Conservation (phyloP, 129 eudicot species). For the Helianthus annuus region DNA sequence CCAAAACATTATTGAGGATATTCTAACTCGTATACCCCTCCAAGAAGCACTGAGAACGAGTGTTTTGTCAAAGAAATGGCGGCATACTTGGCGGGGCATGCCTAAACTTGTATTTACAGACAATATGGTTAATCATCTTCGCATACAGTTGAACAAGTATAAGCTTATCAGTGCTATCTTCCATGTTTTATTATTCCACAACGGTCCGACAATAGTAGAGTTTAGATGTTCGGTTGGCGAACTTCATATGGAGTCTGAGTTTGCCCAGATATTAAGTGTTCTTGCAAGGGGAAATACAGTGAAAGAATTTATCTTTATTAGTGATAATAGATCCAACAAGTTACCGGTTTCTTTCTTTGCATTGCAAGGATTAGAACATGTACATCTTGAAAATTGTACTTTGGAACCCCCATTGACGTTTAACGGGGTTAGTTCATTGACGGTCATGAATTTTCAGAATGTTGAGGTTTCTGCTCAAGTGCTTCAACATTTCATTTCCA, state of each 20-base stretch:
- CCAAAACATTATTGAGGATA: too few relatives aligned
- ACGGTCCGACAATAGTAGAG: slow-evolving; percentile 16
- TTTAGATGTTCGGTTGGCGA: not conserved
- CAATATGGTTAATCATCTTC: too few relatives aligned
- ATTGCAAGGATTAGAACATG: slow-evolving; percentile 13
- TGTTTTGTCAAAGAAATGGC: too few relatives aligned
- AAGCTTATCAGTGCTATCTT: slow-evolving; percentile 12
- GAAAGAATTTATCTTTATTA: slow-evolving; percentile 7
- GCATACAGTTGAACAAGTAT: not conserved
- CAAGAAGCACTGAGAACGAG: too few relatives aligned
- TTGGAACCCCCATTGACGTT: slow-evolving; percentile 20
- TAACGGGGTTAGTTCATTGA: slow-evolving; percentile 21
- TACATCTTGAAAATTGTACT: not conserved
- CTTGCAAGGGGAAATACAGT: slow-evolving; percentile 24
- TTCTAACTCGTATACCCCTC: too few relatives aligned
- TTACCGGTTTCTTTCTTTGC: slow-evolving; percentile 29
- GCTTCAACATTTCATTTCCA: slow-evolving; percentile 19
- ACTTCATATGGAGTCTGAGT: not conserved
- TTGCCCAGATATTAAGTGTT: not conserved
- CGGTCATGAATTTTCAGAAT: not conserved
- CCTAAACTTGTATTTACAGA: too few relatives aligned
- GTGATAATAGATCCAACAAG: not conserved
- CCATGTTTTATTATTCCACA: slow-evolving; percentile 33
- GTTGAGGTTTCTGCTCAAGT: slow-evolving; percentile 1
- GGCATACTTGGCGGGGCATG: too few relatives aligned